Base-by-base conservation (phyloP, 768 basidiomycete genomes). In the Phlebiopsis flavidoalba region DNA sequence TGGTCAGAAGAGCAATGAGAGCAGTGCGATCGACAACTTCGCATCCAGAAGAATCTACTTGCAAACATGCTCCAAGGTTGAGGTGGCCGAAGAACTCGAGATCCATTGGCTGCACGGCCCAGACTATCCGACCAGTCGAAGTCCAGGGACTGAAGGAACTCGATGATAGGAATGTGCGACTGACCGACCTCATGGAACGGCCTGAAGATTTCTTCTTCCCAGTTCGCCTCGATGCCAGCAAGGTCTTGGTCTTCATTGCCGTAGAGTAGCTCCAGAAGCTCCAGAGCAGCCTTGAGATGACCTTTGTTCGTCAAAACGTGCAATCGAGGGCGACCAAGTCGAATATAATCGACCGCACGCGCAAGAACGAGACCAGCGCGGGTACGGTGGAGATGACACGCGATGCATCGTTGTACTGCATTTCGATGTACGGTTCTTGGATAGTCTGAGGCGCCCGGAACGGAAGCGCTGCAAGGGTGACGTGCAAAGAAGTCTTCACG, bases 41-140 rank as follows among this genome's bases (percentile, higher is more conserved):
- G 70, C 92, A 95, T 1, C 92, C 93, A 2, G 79, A 80, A 22
- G 80, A 73, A 66, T 95, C 87, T 57, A 75, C 75, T 11, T 86
- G 84, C 11, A 89, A 70, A 68, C 92, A 95, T 0, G 86, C 77
- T 26, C 84, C 81, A 22, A 95, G 76, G 65, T 91, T 84, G 46
- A 95, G 73, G 37, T 82, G 78, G 3, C 74, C 78, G 37, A 93
- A 79, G 69, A 89, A 86, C 59, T 87, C 80, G 58, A 92, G 70
- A 21, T 87, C 78, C 53, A 84, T 69, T 5, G 84, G 78, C 15
- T 82, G 73, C 1, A 87, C 83, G 12, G 77, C 71, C n/a, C 47
- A 92, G 74, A 59, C 82, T 83, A 69, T 98, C 95, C 5, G 81
- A 82, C 95, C 95, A 98, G 57, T 91, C 87, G 64, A 98, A 89